A percentile compares a stretch with the other conserved stretches of the same genome.
These are phyloP conservation scores for Endothia cerciana DNA, from an alignment of 2,329 filamentous ascomycete genomes.

Conservation along the genomic window DNA sequence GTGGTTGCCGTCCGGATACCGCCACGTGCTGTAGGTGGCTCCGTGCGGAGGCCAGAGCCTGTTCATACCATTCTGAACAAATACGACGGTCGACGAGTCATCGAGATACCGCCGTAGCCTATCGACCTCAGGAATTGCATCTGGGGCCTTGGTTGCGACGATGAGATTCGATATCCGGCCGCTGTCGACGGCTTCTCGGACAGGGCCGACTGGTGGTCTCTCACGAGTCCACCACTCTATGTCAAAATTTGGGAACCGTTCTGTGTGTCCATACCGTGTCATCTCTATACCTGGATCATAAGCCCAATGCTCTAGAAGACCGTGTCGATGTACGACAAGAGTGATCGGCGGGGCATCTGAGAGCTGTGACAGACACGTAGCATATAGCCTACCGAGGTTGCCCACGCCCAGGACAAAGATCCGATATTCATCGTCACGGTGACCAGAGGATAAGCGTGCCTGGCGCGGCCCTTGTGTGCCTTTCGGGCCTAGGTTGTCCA, in stretches of 20 bases:
- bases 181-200: slow-evolving; percentile 46
- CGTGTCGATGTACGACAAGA: slow-evolving; percentile 71
- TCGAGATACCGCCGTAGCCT: slow-evolving; percentile 65
- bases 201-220: slow-evolving; percentile 41
- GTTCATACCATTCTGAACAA: slow-evolving; percentile 89
- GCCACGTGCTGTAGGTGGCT: slow-evolving; percentile 44
- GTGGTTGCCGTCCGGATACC: slow-evolving; percentile 42
- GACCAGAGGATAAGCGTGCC: slow-evolving; percentile 28
- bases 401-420: slow-evolving; percentile 82
- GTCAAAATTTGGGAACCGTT: slow-evolving; percentile 46
- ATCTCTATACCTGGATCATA: slow-evolving; percentile 50
- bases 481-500: slow-evolving; percentile 26
- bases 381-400: slow-evolving; percentile 79
- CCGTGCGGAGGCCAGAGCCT: slow-evolving; percentile 60
- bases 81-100: slow-evolving; percentile 71
- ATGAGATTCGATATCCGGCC: slow-evolving; percentile 71
- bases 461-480: slow-evolving; percentile 9
- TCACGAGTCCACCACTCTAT: slow-evolving; percentile 60
- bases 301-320: slow-evolving; percentile 54
- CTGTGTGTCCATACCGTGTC: slow-evolving; percentile 39
- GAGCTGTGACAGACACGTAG: slow-evolving; percentile 68
- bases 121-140: slow-evolving; percentile 65
- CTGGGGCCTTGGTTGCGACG: slow-evolving; percentile 74
- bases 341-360: slow-evolving; percentile 71
- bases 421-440: slow-evolving; percentile 40